Base-by-base conservation (phyloP, 306 rosid species). In the Begonia peltatifolia region DNA sequence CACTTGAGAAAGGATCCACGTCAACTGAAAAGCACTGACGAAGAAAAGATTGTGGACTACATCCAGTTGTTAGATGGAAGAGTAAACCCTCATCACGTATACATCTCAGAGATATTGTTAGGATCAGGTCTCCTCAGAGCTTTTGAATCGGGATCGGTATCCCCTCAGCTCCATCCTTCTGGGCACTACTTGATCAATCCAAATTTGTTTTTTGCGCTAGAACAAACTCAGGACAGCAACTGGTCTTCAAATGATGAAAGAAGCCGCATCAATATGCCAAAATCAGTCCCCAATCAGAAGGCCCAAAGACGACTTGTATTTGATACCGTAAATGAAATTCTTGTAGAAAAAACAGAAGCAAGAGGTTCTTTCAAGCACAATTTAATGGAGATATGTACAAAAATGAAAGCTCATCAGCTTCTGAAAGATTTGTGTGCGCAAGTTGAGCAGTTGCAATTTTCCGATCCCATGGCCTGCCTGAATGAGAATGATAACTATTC, bases 221-320 rank as follows among this genome's bases (percentile, higher is more conserved):
- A 85, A 71, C 76, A 78, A 63, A 63, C 47, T 36, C 68, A 58
- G 62, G 58, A 49, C 23, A 66, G 57, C 41, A 52, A 63, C 60
- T 17, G 56, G 66, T 53, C 47, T 57, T 65, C 35, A 14, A 52
- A 48, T 16, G 63, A 67, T 36, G 67, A 63, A 55, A 42, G 23
- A 20, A 20, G 47, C 16, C 35, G 20, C 56, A 10, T 47, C 62
- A 67, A 53, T 56, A 51, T 30, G 47, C 14, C 55, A 22, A 55
- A 54, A 46, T 52, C 18, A 52, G 60, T 25, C 14, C 44, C 48
- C 12, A 59, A 53, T 11, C 53, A 68, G 25, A 67, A 66, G 71
- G 55, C 68, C 56, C 84, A 74, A 63, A 82, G 95, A 54, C 80
- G 74, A 64, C 87, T 80, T 52, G 55, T 80, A 64, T 78, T 90